Evolutionary conservation across 192 early-diverging fungal genomes (phyloP).

Genomic region (Ambispora gerdemannii): DNA sequence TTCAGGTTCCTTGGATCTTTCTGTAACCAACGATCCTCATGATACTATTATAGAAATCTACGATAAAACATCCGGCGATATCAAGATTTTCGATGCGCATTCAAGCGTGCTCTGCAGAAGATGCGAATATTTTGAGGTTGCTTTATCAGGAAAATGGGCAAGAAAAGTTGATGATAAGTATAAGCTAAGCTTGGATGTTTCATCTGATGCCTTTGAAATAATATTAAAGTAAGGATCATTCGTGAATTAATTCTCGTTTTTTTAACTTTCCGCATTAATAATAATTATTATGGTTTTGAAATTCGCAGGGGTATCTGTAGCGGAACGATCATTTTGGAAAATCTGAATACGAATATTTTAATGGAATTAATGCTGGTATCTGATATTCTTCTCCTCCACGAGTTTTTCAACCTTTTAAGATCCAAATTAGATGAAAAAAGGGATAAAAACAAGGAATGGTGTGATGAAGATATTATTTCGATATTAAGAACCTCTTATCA

Average conservation of each 20-base stretch:
- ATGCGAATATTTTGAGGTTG: conserved; percentile 17
- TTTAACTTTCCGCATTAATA: neutral
- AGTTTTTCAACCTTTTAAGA: conserved; percentile 10
- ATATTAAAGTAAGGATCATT: conserved; percentile 11
- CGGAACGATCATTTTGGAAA: neutral
- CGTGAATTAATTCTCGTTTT: neutral
- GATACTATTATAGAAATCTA: conserved; percentile 20
- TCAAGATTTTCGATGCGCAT: conserved; percentile 8
- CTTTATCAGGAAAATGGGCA: conserved; percentile 12
- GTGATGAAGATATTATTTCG: neutral
- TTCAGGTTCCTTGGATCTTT: neutral
- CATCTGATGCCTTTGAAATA: conserved; percentile 4
- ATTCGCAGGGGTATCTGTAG: neutral
- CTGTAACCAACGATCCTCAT: neutral
- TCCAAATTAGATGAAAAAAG: neutral
- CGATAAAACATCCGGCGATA: neutral
- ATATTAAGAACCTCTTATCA: conserved; percentile 7
- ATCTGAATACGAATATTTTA: neutral
- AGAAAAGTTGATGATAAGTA: conserved; percentile 15
- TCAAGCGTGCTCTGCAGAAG: conserved; percentile 1
- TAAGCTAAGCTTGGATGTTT: conserved; percentile 5
- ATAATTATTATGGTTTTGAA: neutral
- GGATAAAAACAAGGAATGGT: neutral
- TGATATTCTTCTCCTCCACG: conserved; percentile 14
- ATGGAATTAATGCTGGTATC: conserved; percentile 1